These are phyloP conservation scores for Amphicarpaea edgeworthii DNA, from an alignment of 306 rosid species.

Conservation along the genomic window DNA sequence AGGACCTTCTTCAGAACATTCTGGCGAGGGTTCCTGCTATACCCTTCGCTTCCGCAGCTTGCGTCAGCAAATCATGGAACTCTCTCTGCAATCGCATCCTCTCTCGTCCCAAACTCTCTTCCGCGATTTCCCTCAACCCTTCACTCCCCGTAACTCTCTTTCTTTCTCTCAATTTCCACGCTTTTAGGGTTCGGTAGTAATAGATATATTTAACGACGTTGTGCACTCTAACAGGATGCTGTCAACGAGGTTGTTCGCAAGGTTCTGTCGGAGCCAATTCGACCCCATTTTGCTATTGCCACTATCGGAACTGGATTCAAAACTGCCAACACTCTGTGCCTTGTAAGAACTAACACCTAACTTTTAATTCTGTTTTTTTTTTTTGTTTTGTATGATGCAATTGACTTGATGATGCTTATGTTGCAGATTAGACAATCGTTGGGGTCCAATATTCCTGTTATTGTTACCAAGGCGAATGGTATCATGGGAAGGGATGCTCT, in stretches of 20 bases:
- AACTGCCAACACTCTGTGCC: slow-evolving; percentile 43
- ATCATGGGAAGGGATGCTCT: slow-evolving; percentile 70
- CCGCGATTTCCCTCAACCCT: slow-evolving; percentile 76
- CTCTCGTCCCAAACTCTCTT: slow-evolving; percentile 69
- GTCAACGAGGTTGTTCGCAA: slow-evolving; percentile 64
- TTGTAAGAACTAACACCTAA: slow-evolving; percentile 48
- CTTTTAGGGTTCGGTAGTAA: slow-evolving; percentile 13
- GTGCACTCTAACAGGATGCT: slow-evolving; percentile 58
- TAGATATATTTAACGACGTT: background rate
- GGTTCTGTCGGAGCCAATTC: slow-evolving; percentile 76
- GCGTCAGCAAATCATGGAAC: slow-evolving; percentile 73
- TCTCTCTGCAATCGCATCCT: slow-evolving; percentile 59
- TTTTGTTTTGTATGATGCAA: background rate
- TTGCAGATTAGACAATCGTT: slow-evolving; percentile 55
- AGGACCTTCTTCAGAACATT: slow-evolving; percentile 53
- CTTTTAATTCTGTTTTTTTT: background rate
- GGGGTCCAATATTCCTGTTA: slow-evolving; percentile 60
- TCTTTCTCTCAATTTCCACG: background rate
- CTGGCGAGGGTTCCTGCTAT: slow-evolving; percentile 57
- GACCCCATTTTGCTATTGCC: slow-evolving; percentile 73
- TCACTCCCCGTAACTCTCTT: slow-evolving; percentile 47
- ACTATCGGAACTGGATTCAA: slow-evolving; percentile 62
- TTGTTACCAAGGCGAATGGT: slow-evolving; percentile 64
- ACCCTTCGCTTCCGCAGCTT: slow-evolving; percentile 72
- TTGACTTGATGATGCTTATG: slow-evolving; percentile 24